Conservation (phyloP, 2,329 filamentous ascomycete species). For the Scytalidium lignicola region DNA sequence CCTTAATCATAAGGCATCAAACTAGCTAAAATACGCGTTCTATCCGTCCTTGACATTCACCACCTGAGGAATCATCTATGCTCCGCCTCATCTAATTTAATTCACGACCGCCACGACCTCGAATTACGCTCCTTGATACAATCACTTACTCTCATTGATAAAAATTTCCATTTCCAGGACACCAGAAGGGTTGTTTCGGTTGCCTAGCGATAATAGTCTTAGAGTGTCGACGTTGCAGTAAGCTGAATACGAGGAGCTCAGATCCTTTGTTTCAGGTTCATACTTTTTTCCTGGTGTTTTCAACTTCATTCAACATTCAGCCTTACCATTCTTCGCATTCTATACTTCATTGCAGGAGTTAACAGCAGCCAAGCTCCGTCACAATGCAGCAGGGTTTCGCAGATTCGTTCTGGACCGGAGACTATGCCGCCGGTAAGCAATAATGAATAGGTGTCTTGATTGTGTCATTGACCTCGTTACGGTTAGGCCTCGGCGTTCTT, state of each 20-base stretch:
- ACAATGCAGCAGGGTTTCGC: slow-evolving; percentile 87
- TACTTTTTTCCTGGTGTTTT: background rate
- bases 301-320: background rate
- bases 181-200: background rate
- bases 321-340: background rate
- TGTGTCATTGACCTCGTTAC: background rate
- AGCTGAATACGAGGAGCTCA: background rate
- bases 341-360: slow-evolving; percentile 3
- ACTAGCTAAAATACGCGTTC: background rate
- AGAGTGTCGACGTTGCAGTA: background rate
- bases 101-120: background rate
- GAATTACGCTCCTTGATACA: background rate
- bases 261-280: background rate
- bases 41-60: background rate
- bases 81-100: background rate
- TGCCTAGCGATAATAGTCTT: background rate
- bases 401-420: slow-evolving; percentile 95
- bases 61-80: background rate
- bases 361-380: slow-evolving; percentile 3
- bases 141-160: background rate
- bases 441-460: background rate
- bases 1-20: background rate
- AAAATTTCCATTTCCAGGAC: background rate
- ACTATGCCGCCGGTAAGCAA: slow-evolving; percentile 83
- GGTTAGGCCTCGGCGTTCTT: slow-evolving; percentile 77